phyloP scores from a whole-genome alignment of 2,329 filamentous ascomycete genomes.

The Coleophoma cylindrospora region DNA sequence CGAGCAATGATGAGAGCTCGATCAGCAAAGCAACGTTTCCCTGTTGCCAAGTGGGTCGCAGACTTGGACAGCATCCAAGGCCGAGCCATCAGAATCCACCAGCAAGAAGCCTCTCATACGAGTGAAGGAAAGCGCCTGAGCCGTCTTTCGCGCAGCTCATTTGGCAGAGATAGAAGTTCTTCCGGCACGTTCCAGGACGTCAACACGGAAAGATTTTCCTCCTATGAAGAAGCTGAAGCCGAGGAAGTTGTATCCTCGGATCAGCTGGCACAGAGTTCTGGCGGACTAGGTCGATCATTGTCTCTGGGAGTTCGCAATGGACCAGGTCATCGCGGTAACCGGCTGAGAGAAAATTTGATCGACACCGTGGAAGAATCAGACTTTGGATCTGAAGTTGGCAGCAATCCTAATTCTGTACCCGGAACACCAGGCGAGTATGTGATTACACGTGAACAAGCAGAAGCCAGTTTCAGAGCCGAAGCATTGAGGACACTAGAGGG shows the following conservation, averaged over 20 bases:
- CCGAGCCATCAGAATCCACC: conserved; percentile 50
- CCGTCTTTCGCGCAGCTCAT: background rate
- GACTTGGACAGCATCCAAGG: conserved; percentile 57
- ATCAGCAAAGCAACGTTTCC: conserved; percentile 60
- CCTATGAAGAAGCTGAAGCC: background rate
- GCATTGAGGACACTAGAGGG: background rate
- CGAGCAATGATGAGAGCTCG: conserved; percentile 58
- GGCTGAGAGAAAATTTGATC: background rate
- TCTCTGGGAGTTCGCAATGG: conserved; percentile 1
- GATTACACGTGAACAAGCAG: background rate
- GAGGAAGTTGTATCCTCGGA: background rate
- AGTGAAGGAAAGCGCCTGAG: background rate
- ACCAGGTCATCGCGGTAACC: background rate
- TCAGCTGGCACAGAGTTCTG: background rate
- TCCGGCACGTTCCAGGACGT: background rate
- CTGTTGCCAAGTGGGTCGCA: conserved; percentile 62
- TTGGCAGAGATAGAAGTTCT: background rate
- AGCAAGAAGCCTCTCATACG: conserved; percentile 26
- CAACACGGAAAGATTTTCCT: background rate
- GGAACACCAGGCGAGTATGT: background rate
- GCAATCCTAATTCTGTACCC: background rate
- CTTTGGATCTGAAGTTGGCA: background rate
- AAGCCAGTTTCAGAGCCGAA: background rate
- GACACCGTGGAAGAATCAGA: background rate
- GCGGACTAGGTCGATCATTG: background rate